phyloP scores from a whole-genome alignment of 129 eudicot genomes.

The Cynara cardunculus region DNA sequence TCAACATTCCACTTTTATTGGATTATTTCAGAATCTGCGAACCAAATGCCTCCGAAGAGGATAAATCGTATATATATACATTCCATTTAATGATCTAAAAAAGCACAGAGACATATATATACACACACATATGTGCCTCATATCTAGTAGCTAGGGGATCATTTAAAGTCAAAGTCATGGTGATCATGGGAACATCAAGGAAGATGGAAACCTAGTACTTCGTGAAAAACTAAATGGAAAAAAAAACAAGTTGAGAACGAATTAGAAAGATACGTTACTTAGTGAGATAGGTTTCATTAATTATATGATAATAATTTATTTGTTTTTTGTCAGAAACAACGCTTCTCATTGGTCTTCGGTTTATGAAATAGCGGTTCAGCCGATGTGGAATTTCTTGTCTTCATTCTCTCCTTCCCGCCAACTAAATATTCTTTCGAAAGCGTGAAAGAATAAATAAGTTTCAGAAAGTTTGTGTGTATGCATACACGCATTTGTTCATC shows the following conservation, averaged over 20 bases:
- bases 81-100: too few relatives aligned
- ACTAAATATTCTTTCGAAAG: not conserved
- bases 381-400: constrained; percentile 15
- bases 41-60: too few relatives aligned
- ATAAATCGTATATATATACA: too few relatives aligned
- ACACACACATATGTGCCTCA: too few relatives aligned
- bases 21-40: too few relatives aligned
- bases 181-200: not conserved
- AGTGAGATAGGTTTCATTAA: not conserved
- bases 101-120: too few relatives aligned
- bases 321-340: not conserved
- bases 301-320: not conserved
- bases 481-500: constrained; percentile 3
- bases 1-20: too few relatives aligned
- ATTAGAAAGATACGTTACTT: not conserved
- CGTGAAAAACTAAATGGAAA: too few relatives aligned
- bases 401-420: constrained; percentile 3
- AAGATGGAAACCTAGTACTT: not conserved
- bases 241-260: not conserved
- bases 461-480: not conserved
- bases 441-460: not conserved
- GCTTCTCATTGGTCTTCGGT: not conserved
- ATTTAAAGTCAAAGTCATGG: not conserved
- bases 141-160: too few relatives aligned
- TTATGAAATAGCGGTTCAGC: not conserved